Base-by-base conservation (phyloP, 2,329 filamentous ascomycete species). In the Aspergillus floridensis region DNA sequence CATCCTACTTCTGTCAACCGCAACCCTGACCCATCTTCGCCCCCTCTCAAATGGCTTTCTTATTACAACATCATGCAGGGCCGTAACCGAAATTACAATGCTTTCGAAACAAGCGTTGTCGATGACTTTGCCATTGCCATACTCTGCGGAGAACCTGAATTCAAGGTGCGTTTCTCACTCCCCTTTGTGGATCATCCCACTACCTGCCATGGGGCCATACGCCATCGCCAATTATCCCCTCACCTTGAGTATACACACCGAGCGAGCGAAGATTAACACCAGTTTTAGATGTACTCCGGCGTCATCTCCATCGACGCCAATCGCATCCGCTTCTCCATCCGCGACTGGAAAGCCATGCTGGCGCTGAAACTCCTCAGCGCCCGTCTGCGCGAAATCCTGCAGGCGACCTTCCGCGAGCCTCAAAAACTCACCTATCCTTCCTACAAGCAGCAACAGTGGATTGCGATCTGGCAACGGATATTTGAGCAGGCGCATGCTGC, bases 21-120 rank as follows among this genome's bases (percentile, higher is more conserved):
- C 71, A 84, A 82, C 11, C 64, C 72, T 5, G 74, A 76, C n/a
- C 46, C 63, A 1, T 64, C 71, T 44, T 44, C 38, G 3, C 38
- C 38, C 38, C 38, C 38, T 46, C 79, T 92, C 44, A 88, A 87
- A 70, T 98, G 91, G 87, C 79, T 99, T 49, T 95, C 91, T 0
- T 99, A 96, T 74, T 98, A 98, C 77, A 90, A 96, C 73, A 96
- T 98, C 64, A 96, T 98, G 91, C 93, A 97, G 74, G 89, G 90
- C 2, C 92, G 80, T 78, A 91, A 88, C 83, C 84, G 83, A 80
- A 81, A 73, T 68, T 91, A 93, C 66, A 96, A 96, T 65, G 95
- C 95, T 0, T 93, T 97, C 66, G 92, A 96, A 72, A 96, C 91
- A 2, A 91, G 88, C 11, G 86, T 88, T 1, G 87, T 89, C 1